Conservation (phyloP, 1,284 basidiomycete species). For the Malassezia brasiliensis region DNA sequence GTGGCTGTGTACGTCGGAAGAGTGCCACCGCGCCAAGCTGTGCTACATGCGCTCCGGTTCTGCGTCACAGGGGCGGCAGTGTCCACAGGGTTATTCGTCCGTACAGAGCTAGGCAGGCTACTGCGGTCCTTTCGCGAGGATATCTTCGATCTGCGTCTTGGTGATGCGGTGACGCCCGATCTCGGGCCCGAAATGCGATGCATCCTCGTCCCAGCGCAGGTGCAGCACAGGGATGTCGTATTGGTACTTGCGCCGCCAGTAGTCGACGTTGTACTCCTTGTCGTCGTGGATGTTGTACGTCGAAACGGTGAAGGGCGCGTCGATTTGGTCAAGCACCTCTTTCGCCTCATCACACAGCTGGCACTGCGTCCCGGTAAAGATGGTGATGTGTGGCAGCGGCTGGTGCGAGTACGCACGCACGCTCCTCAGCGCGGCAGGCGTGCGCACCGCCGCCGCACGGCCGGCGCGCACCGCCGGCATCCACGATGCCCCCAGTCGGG, state of each 20-base stretch:
- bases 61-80: constrained; percentile 57
- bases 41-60: constrained; percentile 69
- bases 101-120: constrained; percentile 52
- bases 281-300: constrained; percentile 45
- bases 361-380: constrained; percentile 44
- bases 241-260: constrained; percentile 45
- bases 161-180: constrained; percentile 14
- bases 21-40: constrained; percentile 61
- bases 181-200: constrained; percentile 9
- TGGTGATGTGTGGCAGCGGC: constrained; percentile 21
- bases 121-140: constrained; percentile 4
- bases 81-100: constrained; percentile 58
- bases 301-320: constrained; percentile 22
- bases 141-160: not conserved
- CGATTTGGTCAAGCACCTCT: constrained; percentile 21
- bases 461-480: no score
- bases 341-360: constrained; percentile 38
- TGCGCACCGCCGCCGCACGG: not conserved
- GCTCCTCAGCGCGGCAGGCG: not conserved
- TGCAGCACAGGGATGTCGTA: constrained; percentile 46
- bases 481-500: no score
- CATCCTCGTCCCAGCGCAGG: constrained; percentile 16
- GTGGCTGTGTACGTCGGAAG: constrained; percentile 55
- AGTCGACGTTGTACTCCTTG: constrained; percentile 21
- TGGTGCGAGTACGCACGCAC: not conserved